These are phyloP conservation scores for Effrenium voratum DNA, from an alignment of 73 alveolate genomes.

Conservation along the genomic window DNA sequence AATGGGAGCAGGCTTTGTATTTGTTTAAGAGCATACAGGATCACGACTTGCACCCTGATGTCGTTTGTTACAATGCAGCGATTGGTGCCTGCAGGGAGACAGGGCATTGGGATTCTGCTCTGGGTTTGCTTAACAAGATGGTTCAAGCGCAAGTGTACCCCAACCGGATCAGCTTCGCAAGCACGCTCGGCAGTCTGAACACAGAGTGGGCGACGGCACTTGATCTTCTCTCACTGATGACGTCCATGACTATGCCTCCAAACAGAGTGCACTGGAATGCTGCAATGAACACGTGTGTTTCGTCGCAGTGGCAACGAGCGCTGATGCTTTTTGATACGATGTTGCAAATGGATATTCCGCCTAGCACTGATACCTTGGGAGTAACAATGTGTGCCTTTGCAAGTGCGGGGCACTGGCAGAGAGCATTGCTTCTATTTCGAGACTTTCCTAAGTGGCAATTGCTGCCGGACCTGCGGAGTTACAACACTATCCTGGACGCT, in stretches of 20 bases:
- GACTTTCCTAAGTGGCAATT: not conserved
- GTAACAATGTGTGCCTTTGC: constrained; percentile 17
- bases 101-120: constrained; percentile 50
- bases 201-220: constrained; percentile 50
- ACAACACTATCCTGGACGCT: constrained; percentile 37
- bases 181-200: not conserved
- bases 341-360: not conserved
- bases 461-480: constrained; percentile 4
- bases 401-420: constrained; percentile 44
- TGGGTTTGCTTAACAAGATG: constrained; percentile 14
- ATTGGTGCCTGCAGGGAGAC: constrained; percentile 43
- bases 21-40: constrained; percentile 3
- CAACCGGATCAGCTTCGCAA: constrained; percentile 14
- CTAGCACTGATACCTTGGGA: constrained; percentile 29
- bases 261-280: constrained; percentile 55
- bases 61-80: constrained; percentile 24
- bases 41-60: constrained; percentile 35
- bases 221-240: constrained; percentile 9
- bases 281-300: constrained; percentile 26
- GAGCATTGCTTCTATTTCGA: constrained; percentile 24
- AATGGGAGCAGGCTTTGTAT: constrained; percentile 56
- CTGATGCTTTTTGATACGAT: constrained; percentile 14
- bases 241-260: not conserved
- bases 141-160: not conserved
- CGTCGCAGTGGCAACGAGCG: constrained; percentile 48